A percentile compares a stretch with the other conserved stretches of the same genome.
Conservation (phyloP, 179 eudicot species). For the Silene noctiflora region DNA sequence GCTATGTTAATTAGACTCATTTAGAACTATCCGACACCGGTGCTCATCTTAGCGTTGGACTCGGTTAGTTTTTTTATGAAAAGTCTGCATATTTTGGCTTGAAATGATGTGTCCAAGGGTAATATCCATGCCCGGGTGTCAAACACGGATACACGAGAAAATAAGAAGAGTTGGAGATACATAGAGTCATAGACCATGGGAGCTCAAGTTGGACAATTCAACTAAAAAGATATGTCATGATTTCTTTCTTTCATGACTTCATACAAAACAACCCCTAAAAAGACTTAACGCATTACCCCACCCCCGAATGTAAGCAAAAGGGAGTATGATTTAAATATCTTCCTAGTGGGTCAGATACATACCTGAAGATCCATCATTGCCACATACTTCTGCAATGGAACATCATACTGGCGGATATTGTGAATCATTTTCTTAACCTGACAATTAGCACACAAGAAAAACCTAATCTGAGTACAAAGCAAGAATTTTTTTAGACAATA, state of each 20-base stretch:
- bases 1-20: no score
- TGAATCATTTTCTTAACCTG: constrained; percentile 79
- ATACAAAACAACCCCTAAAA: neutral
- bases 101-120: no score
- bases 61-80: no score
- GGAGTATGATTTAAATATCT: neutral
- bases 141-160: no score
- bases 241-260: neutral
- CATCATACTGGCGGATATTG: constrained; percentile 73
- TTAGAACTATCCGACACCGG: no score
- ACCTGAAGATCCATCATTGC: constrained; percentile 99
- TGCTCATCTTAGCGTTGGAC: no score
- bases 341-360: neutral
- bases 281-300: neutral
- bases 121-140: no score
- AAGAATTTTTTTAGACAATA: no score
- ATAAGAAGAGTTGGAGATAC: no score
- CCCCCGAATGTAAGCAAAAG: neutral
- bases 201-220: neutral
- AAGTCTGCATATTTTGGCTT: no score
- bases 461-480: no score
- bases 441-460: constrained; percentile 17
- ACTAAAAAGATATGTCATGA: neutral
- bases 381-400: constrained; percentile 81
- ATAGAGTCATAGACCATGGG: no score